phyloP scores from a whole-genome alignment of 805 yeast genomes.

The Wickerhamiella slavikovae region DNA sequence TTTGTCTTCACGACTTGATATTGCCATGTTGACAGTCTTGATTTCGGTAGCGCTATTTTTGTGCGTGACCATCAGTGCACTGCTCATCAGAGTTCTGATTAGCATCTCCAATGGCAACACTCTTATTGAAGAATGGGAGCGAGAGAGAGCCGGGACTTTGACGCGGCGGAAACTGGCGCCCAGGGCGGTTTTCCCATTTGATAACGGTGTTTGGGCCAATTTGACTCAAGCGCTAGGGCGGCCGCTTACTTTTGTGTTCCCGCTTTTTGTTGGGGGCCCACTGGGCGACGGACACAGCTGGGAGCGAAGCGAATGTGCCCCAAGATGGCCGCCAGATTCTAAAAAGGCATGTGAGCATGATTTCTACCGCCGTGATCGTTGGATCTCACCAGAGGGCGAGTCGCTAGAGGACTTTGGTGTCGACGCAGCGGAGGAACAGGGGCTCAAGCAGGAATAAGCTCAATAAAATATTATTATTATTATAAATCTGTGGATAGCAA shows the following conservation, averaged over 20 bases:
- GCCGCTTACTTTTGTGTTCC: slow-evolving; percentile 41
- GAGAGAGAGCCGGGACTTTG: slow-evolving; percentile 56
- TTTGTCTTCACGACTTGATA: slow-evolving; percentile 29
- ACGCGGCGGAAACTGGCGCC: slow-evolving; percentile 20
- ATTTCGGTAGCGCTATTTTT: slow-evolving; percentile 40
- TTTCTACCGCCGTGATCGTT: slow-evolving; percentile 24
- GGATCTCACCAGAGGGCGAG: slow-evolving; percentile 76
- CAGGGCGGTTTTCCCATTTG: slow-evolving; percentile 55
- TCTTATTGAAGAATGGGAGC: slow-evolving; percentile 85
- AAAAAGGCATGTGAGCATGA: slow-evolving; percentile 11
- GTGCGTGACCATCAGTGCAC: slow-evolving; percentile 32
- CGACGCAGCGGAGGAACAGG: slow-evolving; percentile 39
- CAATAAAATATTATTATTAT: too few species aligned
- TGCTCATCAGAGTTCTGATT: slow-evolving; percentile 39
- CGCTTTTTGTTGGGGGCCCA: slow-evolving; percentile 52
- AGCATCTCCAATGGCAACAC: slow-evolving; percentile 50
- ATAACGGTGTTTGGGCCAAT: slow-evolving; percentile 41
- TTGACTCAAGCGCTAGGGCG: slow-evolving; percentile 32
- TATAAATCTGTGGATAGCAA: too few species aligned
- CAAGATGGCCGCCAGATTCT: slow-evolving; percentile 86
- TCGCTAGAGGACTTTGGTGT: slow-evolving; percentile 72
- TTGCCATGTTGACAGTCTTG: slow-evolving; percentile 33
- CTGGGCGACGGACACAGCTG: slow-evolving; percentile 38
- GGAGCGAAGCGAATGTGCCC: slow-evolving; percentile 24
- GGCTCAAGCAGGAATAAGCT: background rate